Evolutionary conservation across 768 basidiomycete species (phyloP), one percentile per base, ranked within the genome.

Genomic region (Rhodotorula toruloides): DNA sequence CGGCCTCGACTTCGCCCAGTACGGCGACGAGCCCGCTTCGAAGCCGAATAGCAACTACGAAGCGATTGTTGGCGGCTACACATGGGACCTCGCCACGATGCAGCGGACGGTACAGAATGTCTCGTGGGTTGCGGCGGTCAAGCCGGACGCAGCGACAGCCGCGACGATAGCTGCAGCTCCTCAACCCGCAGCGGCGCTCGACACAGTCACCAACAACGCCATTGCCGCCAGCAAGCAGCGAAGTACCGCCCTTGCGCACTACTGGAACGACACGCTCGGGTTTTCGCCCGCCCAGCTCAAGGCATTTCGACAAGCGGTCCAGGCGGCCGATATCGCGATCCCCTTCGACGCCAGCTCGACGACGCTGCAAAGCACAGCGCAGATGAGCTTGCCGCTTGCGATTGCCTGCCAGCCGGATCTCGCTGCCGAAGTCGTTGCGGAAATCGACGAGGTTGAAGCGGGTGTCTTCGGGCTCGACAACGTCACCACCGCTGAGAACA

Each of bases 41-140:
- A 54, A 48, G 11, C 46, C 56, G 14, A 63, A 63, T 54, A 50
- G 46, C 16, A 68, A 68, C 36, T 68, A 31, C 42, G 52, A 63
- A 49, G 27, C 42, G 25, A 60, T 68, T 40, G 46, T 44, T 6
- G 67, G 39, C 10, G 67, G 67, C 2, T 63, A 42, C 48, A 54
- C 42, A 0, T 68, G 22, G 22, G 67, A 68, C 53, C 27, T 68
- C 4, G 39, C 61, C 13, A n/a, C n/a, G 13, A 29, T 68, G 44
- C 22, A 47, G 31, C 11, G 57, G 27, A n/a, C 49, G 19, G 55
- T 57, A 19, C 56, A 43, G 31, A 1, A 39, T 2, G 40, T 49
- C 14, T 21, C 19, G 9, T 68, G 67, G 67, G 27, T 34, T 17
- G 32, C 40, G n/a, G 14, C 36, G 12, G 42, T 48, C 46, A 32